Base-by-base conservation (phyloP, 1,284 basidiomycete genomes). In the Ganoderma multipileum region DNA sequence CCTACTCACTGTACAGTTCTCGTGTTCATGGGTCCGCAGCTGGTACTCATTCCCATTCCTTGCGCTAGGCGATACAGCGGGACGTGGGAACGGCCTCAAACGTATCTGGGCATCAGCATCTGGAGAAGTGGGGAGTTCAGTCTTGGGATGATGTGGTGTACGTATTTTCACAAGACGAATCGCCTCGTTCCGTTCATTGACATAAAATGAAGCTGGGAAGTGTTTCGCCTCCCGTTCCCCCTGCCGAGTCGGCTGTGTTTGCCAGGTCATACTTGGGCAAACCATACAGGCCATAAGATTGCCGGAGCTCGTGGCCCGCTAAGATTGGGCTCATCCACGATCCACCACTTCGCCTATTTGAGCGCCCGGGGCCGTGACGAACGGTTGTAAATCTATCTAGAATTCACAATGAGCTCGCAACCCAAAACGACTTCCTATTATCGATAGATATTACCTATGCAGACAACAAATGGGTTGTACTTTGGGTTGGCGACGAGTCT, bases 151-250 rank as follows among this genome's bases (percentile, higher is more conserved):
- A 20, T 30, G 52, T 11, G 7, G 6, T 20, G 52, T 55, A 30
- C 52, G 30, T 55, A 54, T 18, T 14, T 47, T 47, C 20, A 2
- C 47, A 26, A 14, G 23, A 39, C 23, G 26, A 26, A 28, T 52
- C 16, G 20, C 52, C 26, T 55, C 52, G 12, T 33, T 28, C 52
- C 52, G 28, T 55, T 55, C 18, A 55, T 55, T 55, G 30, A 55
- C 14, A 55, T 55, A 55, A 55, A 55, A 30, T 55, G 52, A 55
- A 55, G 28, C 28, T 55, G 52, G 47, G 28, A 55, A 30, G 30
- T 52, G 23, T 55, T 55, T 55, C 52, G 28, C 50, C 12, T 52
- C 26, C 52, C 52, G 52, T 8, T 7, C 52, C 47, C 12, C 6
- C 30, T 55, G 16, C 52, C 52, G 30, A 55, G 16, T 55, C 52